Conservation (phyloP, 257 asterid genomes). For the Anisodus tanguticus region DNA sequence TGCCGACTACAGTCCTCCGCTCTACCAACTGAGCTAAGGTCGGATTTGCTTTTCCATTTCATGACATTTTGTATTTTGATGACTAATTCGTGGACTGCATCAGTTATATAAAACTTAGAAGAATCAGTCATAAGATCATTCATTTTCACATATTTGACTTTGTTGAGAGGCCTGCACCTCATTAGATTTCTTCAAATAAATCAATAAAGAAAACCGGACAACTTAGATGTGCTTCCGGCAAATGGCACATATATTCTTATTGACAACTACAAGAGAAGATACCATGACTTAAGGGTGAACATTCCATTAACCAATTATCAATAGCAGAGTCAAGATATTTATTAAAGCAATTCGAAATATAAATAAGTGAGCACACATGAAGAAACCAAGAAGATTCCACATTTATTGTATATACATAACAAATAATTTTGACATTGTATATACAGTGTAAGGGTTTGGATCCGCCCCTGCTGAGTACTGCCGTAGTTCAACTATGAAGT, state of each 20-base stretch:
- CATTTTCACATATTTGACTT: background rate
- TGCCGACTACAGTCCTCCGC: conserved; percentile 68
- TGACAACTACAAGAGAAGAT: no score
- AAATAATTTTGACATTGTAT: background rate
- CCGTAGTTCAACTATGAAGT: background rate
- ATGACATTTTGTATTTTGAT: background rate
- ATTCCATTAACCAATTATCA: background rate
- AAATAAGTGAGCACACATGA: no score
- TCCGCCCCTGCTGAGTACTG: background rate
- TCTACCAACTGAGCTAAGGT: conserved; percentile 81
- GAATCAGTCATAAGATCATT: background rate
- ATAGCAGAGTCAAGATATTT: background rate
- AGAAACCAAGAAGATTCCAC: no score
- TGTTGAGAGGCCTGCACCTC: background rate
- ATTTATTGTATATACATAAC: no score
- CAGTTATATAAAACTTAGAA: background rate
- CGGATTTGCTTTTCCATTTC: conserved; percentile 29
- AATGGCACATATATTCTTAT: background rate
- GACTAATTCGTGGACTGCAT: no score
- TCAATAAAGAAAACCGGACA: no score
- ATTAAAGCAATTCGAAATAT: background rate
- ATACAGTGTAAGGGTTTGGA: background rate
- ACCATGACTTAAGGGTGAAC: no score
- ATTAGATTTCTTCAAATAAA: background rate
- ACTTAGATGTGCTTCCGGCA: background rate